Conservation (phyloP, 192 early-diverging fungal genomes). For the Coemansia sp. region DNA sequence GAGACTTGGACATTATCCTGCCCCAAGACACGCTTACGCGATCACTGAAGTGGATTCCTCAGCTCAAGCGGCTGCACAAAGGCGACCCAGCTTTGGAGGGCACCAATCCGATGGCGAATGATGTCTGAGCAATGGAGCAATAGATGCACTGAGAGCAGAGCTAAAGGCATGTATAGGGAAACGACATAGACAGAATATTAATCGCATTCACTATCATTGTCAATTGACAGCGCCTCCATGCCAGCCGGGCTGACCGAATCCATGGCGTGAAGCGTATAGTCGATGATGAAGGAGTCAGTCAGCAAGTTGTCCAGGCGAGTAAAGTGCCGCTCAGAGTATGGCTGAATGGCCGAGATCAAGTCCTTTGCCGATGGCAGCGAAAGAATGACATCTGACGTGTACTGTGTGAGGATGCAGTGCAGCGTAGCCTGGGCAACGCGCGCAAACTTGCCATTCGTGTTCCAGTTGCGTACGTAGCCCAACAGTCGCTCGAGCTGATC, state of each 20-base stretch:
- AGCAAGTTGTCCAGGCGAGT: constrained; percentile 73
- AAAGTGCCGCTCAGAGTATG: constrained; percentile 93
- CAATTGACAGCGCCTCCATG: constrained; percentile 26
- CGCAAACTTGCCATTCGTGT: constrained; percentile 84
- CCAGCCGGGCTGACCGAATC: constrained; percentile 38
- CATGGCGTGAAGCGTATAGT: constrained; percentile 91
- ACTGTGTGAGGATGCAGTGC: constrained; percentile 68
- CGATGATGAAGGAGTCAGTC: constrained; percentile 81
- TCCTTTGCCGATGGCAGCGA: constrained; percentile 81
- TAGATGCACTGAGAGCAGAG: too few species aligned
- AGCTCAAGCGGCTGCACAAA: constrained; percentile 18
- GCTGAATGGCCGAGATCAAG: constrained; percentile 75
- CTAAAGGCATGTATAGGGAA: background rate
- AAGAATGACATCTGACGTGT: constrained; percentile 66
- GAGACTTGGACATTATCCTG: constrained; percentile 39
- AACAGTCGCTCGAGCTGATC: constrained; percentile 79
- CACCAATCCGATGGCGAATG: background rate
- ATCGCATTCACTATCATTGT: constrained; percentile 5
- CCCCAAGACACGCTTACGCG: constrained; percentile 17
- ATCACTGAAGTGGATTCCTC: constrained; percentile 46
- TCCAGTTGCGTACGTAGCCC: constrained; percentile 89
- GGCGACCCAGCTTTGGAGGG: background rate
- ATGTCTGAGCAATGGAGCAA: background rate
- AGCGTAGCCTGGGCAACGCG: constrained; percentile 79
- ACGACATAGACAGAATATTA: background rate